Percentiles rank a stretch among this genome's conserved stretches.
Evolutionary conservation across 2,329 filamentous ascomycete genomes (phyloP).

Genomic region (Aspergillus tanneri): DNA sequence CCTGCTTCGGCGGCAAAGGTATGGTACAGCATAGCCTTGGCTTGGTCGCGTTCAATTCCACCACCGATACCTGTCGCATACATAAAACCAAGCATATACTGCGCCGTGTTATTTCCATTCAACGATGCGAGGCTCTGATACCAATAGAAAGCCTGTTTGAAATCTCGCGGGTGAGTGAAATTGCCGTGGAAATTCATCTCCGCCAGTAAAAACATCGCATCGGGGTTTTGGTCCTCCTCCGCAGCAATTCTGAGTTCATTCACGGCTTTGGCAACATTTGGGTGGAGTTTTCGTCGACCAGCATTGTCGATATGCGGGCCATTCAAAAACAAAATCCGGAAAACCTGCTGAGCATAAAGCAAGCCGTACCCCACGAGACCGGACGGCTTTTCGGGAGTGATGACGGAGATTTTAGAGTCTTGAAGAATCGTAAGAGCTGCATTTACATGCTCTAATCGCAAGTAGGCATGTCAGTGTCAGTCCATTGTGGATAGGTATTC

Average conservation of each 20-base stretch:
- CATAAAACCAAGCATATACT: slow-evolving; percentile 94
- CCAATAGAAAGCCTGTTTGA: slow-evolving; percentile 73
- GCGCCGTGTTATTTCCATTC: slow-evolving; percentile 85
- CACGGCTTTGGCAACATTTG: slow-evolving; percentile 57
- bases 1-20: slow-evolving; percentile 86
- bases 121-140: slow-evolving; percentile 75
- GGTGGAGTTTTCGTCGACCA: slow-evolving; percentile 33
- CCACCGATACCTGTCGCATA: slow-evolving; percentile 89
- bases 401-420: slow-evolving; percentile 25
- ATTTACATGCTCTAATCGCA: slow-evolving; percentile 32
- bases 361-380: slow-evolving; percentile 57
- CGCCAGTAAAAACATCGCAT: slow-evolving; percentile 84
- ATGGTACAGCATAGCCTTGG: slow-evolving; percentile 88
- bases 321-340: slow-evolving; percentile 66
- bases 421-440: slow-evolving; percentile 33
- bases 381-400: slow-evolving; percentile 49
- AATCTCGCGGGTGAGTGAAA: slow-evolving; percentile 80
- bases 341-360: slow-evolving; percentile 63
- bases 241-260: slow-evolving; percentile 60
- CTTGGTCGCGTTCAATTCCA: slow-evolving; percentile 79
- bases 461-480: background rate
- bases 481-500: background rate
- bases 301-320: slow-evolving; percentile 51
- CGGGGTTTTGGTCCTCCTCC: slow-evolving; percentile 56
- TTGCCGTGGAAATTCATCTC: slow-evolving; percentile 98